Evolutionary conservation across 345 rosid genomes (phyloP), one percentile per base, ranked within the genome.

Genomic region (Mangifera indica): DNA sequence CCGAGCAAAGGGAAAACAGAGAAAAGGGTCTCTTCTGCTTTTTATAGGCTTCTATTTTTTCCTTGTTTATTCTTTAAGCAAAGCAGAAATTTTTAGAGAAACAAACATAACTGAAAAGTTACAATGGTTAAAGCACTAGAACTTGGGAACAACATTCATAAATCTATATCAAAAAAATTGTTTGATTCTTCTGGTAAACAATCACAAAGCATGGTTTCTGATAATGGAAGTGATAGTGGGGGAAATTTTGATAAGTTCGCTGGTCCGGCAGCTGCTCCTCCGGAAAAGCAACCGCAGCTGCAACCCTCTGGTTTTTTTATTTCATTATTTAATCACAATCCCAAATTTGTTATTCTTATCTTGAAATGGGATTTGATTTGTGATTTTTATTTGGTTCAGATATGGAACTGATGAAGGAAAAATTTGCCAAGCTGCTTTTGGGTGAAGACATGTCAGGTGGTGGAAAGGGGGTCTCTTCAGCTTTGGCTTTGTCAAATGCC

Each of bases 391-490:
- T 60, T 60, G 68, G n/a, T 45, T 12, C 81, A 89, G 93, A 84
- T 25, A 70, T 79, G 81, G 91, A 89, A 18, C 14, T 78, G 77
- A 86, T 89, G 88, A 87, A 86, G 87, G 94, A 87, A 51, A 87
- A 72, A 78, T 89, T 89, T 75, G 75, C 86, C 0, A 89, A 89
- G 83, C 62, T 89, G 84, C 88, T 89, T 46, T 48, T 89, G 68
- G 94, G 91, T 29, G 94, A 89, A 80, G 94, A 89, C 46, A 89
- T 89, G 94, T 89, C 94, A 5, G 94, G 94, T 3, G 91, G 91
- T 11, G 94, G 94, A 29, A 89, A 87, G 69, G 91, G 94, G 34
- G 91, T 86, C 75, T 87, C 90, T 54, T 89, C 91, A 2, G 93
- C 93, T 57, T 52, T 87, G 75, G 91, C 93, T 68, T 79, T 89